These are phyloP conservation scores for Eucalyptus leucophloia DNA, from an alignment of 345 rosid genomes.

Conservation along the genomic window DNA sequence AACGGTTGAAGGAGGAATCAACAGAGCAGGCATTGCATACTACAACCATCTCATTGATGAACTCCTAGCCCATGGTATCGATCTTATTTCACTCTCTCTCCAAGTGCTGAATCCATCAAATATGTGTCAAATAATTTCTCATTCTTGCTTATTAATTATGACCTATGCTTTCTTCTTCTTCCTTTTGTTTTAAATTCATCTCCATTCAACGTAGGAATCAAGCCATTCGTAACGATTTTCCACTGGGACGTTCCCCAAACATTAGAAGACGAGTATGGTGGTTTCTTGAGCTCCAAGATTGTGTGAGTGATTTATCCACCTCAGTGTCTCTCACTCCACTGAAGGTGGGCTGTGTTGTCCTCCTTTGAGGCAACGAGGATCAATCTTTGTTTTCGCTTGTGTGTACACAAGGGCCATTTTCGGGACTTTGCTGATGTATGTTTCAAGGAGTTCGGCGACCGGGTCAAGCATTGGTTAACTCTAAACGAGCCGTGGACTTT, in stretches of 20 bases:
- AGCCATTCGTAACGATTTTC: constrained; percentile 20
- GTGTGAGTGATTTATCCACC: constrained; percentile 14
- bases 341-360: too few species aligned
- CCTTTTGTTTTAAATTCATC: not conserved
- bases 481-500: constrained; percentile 13
- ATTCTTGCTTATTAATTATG: not conserved
- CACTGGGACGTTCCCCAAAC: constrained; percentile 34
- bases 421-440: constrained; percentile 15
- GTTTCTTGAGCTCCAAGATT: constrained; percentile 8
- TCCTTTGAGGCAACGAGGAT: not conserved
- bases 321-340: not conserved
- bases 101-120: not conserved
- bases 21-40: constrained; percentile 2
- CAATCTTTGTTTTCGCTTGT: not conserved
- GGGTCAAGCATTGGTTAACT: constrained; percentile 38
- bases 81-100: not conserved
- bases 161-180: not conserved
- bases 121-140: not conserved
- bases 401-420: constrained; percentile 15
- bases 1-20: not conserved
- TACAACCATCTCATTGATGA: constrained; percentile 12
- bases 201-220: constrained; percentile 1
- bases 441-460: constrained; percentile 24
- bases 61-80: constrained; percentile 1
- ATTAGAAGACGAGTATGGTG: constrained; percentile 24